These are phyloP conservation scores for Takakia lepidozioides DNA, from an alignment of 225 moss, liverwort and hornwort genomes.

Conservation along the genomic window DNA sequence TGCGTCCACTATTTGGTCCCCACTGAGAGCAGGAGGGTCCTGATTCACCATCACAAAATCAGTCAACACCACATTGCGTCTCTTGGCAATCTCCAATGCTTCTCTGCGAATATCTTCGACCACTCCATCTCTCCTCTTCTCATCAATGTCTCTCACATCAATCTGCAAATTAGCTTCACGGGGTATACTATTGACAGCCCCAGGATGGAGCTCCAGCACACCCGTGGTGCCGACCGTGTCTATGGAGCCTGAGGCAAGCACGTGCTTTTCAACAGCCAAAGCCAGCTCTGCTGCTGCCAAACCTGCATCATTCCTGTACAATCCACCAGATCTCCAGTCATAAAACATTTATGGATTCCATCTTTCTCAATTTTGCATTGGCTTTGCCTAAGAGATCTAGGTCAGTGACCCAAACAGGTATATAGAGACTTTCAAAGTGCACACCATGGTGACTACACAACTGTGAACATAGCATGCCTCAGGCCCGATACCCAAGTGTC, in stretches of 20 bases:
- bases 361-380: no score
- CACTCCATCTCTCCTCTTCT: constrained; percentile 61
- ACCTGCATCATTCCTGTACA: constrained; percentile 77
- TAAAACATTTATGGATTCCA: no score
- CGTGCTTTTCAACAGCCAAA: constrained; percentile 79
- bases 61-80: constrained; percentile 47
- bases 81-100: constrained; percentile 40
- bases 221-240: constrained; percentile 97
- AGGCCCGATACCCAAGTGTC: no score
- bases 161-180: constrained; percentile 77
- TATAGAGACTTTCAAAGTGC: no score
- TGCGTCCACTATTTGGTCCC: constrained; percentile 49
- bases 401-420: no score
- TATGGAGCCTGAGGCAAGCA: constrained; percentile 74
- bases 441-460: no score
- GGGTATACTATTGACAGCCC: constrained; percentile 95
- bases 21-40: constrained; percentile 83
- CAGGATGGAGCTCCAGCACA: constrained; percentile 69
- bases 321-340: no score
- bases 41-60: constrained; percentile 87
- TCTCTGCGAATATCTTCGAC: constrained; percentile 57
- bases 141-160: constrained; percentile 86
- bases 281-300: constrained; percentile 80
- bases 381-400: no score
- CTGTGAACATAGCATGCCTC: no score